Evolutionary conservation across 1,284 basidiomycete genomes (phyloP), one percentile per base, ranked within the genome.

Genomic region (Trametes sp.): DNA sequence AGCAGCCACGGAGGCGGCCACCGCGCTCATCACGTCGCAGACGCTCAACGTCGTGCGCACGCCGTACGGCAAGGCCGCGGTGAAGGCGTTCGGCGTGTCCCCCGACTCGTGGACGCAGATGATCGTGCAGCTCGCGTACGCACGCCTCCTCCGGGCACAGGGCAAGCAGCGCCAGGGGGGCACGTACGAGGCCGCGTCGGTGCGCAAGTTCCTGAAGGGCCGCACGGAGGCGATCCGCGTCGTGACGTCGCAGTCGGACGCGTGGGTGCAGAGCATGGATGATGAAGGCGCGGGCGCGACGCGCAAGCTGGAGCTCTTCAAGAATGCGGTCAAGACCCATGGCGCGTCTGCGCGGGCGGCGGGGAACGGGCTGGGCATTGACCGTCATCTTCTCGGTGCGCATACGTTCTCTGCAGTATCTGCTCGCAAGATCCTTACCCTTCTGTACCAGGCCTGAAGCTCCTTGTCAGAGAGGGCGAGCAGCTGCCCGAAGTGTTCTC

Each of bases 61-160:
- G 14, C 75, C 80, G 4, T 97, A 96, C 71, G 95, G 95, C 24
- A 96, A 96, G 78, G 85, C 84, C 36, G 87, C 87, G n/a, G 92
- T 97, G 80, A 97, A 97, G 82, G 78, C 82, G 55, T 94, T 92
- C 72, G 89, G 91, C 51, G 87, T 92, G 26, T 92, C 91, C 23
- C 95, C 95, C 1, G 95, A 97, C 73, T 92, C 91, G n/a, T 97
- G 94, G 94, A 87, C 91, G 31, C 95, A 97, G 79, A 90, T 96
- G 86, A 78, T 92, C 67, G 83, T 96, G 62, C 95, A 97, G 76
- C 80, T 97, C 51, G 95, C 94, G 6, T 95, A 94, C 74, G 86
- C 81, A 64, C 84, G 93, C 9, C 81, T 95, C 55, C 77, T 89
- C 38, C 80, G 63, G 23, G 58, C 70, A 2, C 63, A 68, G 6